Evolutionary conservation across 176 grass and related monocot genomes (phyloP).

Genomic region (Cenchrus purpureus): DNA sequence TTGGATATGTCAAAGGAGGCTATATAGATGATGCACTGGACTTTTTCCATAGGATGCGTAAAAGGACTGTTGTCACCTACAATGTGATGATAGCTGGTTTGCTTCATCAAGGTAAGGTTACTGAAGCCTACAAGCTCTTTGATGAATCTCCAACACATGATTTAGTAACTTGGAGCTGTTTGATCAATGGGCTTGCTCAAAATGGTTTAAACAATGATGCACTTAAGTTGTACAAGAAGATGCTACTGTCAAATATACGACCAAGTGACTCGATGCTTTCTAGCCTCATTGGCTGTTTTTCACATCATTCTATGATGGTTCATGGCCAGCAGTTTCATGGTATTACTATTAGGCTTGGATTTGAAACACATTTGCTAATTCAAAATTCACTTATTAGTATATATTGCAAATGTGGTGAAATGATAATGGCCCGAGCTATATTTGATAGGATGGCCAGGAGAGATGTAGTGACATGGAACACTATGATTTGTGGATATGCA

Average conservation of each 20-base stretch:
- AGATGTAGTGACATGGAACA: constrained; percentile 81
- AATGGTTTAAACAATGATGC: constrained; percentile 59
- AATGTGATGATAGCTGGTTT: constrained; percentile 76
- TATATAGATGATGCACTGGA: constrained; percentile 53
- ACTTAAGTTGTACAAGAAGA: constrained; percentile 54
- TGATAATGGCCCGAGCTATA: constrained; percentile 42
- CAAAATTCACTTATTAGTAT: constrained; percentile 71
- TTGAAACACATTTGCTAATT: constrained; percentile 49
- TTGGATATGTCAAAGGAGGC: constrained; percentile 73
- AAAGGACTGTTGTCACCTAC: constrained; percentile 54
- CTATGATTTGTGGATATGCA: constrained; percentile 74
- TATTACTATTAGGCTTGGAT: constrained; percentile 51
- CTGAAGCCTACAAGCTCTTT: constrained; percentile 71
- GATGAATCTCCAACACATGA: constrained; percentile 54
- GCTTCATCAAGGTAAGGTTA: constrained; percentile 56
- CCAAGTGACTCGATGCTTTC: constrained; percentile 60
- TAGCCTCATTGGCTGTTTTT: constrained; percentile 60
- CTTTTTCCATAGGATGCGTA: constrained; percentile 61
- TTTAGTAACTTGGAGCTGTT: constrained; percentile 58
- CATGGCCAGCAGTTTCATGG: constrained; percentile 65
- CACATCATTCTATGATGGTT: constrained; percentile 53
- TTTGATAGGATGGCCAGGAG: constrained; percentile 53
- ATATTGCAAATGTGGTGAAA: constrained; percentile 73
- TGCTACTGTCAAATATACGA: constrained; percentile 52
- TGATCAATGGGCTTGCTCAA: constrained; percentile 58